These are phyloP conservation scores for Fusarium sp. DNA, from an alignment of 2,329 filamentous ascomycete genomes.

Conservation along the genomic window DNA sequence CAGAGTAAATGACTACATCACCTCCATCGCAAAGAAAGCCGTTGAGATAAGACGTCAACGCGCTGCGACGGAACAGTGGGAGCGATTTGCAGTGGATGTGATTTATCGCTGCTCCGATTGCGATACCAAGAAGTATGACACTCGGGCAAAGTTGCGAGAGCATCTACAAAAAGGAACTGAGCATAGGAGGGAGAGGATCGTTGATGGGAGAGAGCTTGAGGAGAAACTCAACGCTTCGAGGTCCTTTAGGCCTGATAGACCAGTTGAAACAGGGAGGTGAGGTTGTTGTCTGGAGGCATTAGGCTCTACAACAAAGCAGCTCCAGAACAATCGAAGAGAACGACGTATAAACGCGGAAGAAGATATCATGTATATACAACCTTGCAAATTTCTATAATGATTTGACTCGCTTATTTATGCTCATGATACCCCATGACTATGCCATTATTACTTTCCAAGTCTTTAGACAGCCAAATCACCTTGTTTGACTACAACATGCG, in stretches of 20 bases:
- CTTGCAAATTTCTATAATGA: not conserved
- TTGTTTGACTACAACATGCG: conserved; percentile 3
- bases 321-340: too few species aligned
- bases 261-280: not conserved
- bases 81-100: not conserved
- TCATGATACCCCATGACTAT: accelerated
- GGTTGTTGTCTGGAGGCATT: not conserved
- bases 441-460: accelerated
- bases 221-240: not conserved
- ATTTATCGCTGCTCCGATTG: accelerated
- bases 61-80: not conserved
- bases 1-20: accelerated
- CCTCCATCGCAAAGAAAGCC: accelerated
- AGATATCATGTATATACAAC: not conserved
- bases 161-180: not conserved
- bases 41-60: not conserved
- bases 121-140: not conserved
- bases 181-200: accelerated
- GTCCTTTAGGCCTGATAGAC: accelerated
- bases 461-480: not conserved
- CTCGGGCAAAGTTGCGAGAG: not conserved
- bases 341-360: not conserved
- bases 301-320: not conserved
- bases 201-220: not conserved
- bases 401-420: accelerated